These are phyloP conservation scores for Piper longum DNA, from an alignment of 164 flowering plant species.

Conservation along the genomic window DNA sequence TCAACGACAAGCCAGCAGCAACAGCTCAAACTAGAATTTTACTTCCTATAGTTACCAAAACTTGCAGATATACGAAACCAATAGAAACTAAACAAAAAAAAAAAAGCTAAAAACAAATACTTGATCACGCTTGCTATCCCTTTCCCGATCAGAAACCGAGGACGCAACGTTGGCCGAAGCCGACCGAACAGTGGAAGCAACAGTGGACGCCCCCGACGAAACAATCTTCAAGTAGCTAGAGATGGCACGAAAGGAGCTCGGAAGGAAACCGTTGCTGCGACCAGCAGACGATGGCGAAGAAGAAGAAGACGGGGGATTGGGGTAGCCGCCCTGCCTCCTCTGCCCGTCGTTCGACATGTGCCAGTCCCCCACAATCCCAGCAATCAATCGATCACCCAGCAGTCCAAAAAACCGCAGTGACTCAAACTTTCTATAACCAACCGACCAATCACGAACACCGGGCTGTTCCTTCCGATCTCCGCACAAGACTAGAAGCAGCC, in stretches of 20 bases:
- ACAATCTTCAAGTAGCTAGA: slow-evolving; percentile 58
- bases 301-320: slow-evolving; percentile 1
- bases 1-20: no score
- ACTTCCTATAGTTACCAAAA: no score
- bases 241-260: slow-evolving; percentile 41
- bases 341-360: slow-evolving; percentile 67
- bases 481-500: slow-evolving; percentile 14
- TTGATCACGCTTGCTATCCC: slow-evolving; percentile 37
- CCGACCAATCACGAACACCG: slow-evolving; percentile 26
- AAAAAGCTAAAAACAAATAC: slow-evolving; percentile 10
- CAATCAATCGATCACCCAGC: neutral
- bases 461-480: slow-evolving; percentile 15
- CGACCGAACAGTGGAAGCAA: slow-evolving; percentile 49
- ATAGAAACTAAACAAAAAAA: neutral
- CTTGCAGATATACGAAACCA: neutral
- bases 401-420: neutral
- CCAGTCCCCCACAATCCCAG: slow-evolving; percentile 11
- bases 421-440: slow-evolving; percentile 7
- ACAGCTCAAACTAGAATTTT: no score
- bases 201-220: slow-evolving; percentile 65
- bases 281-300: slow-evolving; percentile 10
- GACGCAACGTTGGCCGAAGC: slow-evolving; percentile 49
- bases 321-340: slow-evolving; percentile 19
- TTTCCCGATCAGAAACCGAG: slow-evolving; percentile 49
- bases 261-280: slow-evolving; percentile 33